A percentile compares a stretch with the other conserved stretches of the same genome.
These are phyloP conservation scores for Neopestalotiopsis sp. DNA, from an alignment of 2,329 filamentous ascomycete species.

Conservation along the genomic window DNA sequence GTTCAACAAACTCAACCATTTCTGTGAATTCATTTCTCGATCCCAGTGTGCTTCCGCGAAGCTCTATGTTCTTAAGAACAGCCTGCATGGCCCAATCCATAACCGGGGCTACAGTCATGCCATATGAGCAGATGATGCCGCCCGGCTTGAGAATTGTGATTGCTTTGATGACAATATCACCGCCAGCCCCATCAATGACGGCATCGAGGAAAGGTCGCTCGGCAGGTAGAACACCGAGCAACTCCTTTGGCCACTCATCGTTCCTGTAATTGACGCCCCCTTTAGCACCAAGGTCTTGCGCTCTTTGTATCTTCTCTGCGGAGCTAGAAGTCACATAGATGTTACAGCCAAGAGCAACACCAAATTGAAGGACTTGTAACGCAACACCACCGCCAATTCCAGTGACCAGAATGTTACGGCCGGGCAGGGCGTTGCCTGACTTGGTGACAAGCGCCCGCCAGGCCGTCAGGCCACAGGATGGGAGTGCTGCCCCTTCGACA, in stretches of 20 bases:
- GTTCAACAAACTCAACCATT: constrained; percentile 84
- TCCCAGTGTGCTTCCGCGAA: constrained; percentile 88
- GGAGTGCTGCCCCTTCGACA: constrained; percentile 79
- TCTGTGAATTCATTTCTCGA: constrained; percentile 82
- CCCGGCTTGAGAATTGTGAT: constrained; percentile 65
- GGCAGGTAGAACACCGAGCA: constrained; percentile 64
- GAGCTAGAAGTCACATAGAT: constrained; percentile 80
- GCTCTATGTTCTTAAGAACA: constrained; percentile 82
- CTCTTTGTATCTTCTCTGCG: constrained; percentile 74
- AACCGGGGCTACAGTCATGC: constrained; percentile 84
- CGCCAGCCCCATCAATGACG: constrained; percentile 87
- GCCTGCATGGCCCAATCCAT: constrained; percentile 86
- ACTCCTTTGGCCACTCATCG: constrained; percentile 77
- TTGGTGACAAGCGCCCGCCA: constrained; percentile 86
- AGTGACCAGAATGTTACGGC: constrained; percentile 79
- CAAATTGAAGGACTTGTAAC: constrained; percentile 78
- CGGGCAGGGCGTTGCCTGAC: constrained; percentile 64
- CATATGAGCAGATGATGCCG: constrained; percentile 48
- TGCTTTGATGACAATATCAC: constrained; percentile 73
- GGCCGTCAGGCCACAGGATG: constrained; percentile 81
- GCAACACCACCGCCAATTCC: constrained; percentile 92
- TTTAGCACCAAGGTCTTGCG: constrained; percentile 73
- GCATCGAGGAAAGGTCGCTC: constrained; percentile 75
- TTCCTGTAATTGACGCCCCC: constrained; percentile 82
- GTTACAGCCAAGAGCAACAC: constrained; percentile 70